A percentile compares a stretch with the other conserved stretches of the same genome.
phyloP scores from a whole-genome alignment of 352 stramenopile genomes.

The Globisporangium parvum region DNA sequence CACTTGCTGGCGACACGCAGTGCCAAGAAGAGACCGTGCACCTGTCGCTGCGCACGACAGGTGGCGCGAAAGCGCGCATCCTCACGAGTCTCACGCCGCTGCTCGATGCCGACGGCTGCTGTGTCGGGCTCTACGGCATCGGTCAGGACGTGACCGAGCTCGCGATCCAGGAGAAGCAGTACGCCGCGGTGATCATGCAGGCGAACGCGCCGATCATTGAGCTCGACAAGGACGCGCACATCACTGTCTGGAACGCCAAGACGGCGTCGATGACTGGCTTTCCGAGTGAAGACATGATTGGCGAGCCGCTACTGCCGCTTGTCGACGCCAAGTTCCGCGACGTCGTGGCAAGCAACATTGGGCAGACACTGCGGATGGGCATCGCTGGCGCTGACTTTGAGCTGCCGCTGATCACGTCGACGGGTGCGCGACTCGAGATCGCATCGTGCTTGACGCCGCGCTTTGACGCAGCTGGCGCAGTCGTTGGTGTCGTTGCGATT shows the following conservation, averaged over 20 bases:
- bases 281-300: constrained; percentile 35
- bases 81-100: constrained; percentile 51
- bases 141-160: constrained; percentile 53
- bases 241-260: constrained; percentile 75
- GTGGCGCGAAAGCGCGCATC: constrained; percentile 37
- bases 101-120: constrained; percentile 27
- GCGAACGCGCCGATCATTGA: constrained; percentile 76
- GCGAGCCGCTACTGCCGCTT: constrained; percentile 35
- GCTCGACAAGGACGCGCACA: constrained; percentile 50
- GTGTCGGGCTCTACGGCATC: constrained; percentile 52
- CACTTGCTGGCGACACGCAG: constrained; percentile 2
- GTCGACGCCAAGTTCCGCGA: constrained; percentile 43
- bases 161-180: constrained; percentile 42
- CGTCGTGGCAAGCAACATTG: constrained; percentile 42
- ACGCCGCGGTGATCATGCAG: constrained; percentile 56
- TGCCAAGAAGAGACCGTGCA: constrained; percentile 23
- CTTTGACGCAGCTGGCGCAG: constrained; percentile 31
- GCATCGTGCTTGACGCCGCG: constrained; percentile 47
- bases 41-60: constrained; percentile 38
- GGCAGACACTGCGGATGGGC: constrained; percentile 31
- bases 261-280: constrained; percentile 52
- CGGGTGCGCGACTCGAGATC: constrained; percentile 46
- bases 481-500: constrained; percentile 53
- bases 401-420: constrained; percentile 40
- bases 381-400: constrained; percentile 51